phyloP scores from a whole-genome alignment of 495 filamentous ascomycete genomes.

The Aspergillus sclerotiicarbonarius region DNA sequence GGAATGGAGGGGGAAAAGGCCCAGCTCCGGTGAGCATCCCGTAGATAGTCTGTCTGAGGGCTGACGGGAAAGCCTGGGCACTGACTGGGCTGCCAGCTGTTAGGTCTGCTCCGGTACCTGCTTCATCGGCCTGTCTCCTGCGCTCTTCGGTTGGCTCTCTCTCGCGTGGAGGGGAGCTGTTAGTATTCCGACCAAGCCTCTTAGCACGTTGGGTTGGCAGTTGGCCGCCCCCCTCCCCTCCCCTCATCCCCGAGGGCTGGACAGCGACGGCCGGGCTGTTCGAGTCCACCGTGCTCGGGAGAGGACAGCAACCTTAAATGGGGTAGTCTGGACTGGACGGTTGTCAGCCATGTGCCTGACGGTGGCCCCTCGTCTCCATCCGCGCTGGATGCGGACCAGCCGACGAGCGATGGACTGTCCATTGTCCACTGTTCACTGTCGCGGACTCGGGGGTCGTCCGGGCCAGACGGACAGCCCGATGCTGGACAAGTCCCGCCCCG shows the following conservation, averaged over 20 bases:
- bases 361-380: background rate
- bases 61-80: background rate
- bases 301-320: conserved; percentile 9
- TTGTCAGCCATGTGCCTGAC: conserved; percentile 9
- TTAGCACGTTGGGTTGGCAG: no score
- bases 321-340: conserved; percentile 2
- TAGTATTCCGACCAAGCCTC: no score
- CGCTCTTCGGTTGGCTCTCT: no score
- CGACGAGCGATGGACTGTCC: background rate
- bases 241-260: background rate
- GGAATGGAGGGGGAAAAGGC: conserved; percentile 7
- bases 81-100: background rate
- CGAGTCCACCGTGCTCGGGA: conserved; percentile 1
- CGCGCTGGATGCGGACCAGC: background rate
- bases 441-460: conserved; percentile 19
- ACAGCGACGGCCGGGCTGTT: background rate
- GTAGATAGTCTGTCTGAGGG: background rate
- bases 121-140: background rate
- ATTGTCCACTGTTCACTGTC: background rate
- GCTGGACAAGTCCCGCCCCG: conserved; percentile 17
- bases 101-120: background rate
- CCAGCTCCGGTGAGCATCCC: background rate
- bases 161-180: no score
- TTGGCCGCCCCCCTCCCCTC: background rate
- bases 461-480: conserved; percentile 23